Base-by-base conservation (phyloP, 1,139 yeast species). In the Ashbya aceris region DNA sequence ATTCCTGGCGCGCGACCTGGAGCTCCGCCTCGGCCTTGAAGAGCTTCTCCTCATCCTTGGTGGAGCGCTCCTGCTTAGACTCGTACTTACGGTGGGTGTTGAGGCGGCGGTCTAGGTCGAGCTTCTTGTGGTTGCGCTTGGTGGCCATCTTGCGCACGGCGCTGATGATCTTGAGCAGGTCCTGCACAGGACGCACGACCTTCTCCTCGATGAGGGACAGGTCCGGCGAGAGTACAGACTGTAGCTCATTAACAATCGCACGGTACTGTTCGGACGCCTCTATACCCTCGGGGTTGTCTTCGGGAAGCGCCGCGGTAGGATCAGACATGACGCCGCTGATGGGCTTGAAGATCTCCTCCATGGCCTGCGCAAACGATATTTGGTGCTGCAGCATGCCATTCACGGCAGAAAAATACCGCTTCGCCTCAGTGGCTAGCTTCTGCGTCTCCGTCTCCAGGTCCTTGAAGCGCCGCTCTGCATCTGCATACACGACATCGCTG, bases 241-340 rank as follows among this genome's bases (percentile, higher is more conserved):
- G 93, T 53, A 91, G 69, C 50, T 87, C 96, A 40, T 77, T 75
- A 36, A 91, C 96, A 47, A 87, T 83, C 40, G 77, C 94, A 45
- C 95, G 71, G 64, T 89, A 91, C 61, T 83, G 94, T 58, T 84
- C 95, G 55, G 95, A 79, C 1, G 98, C 98, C 55, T 83, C 77
- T 50, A 91, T 86, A 53, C 97, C 98, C 46, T 89, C 93, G 4
- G 96, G 97, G 58, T 89, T 87, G 52, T 94, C 96, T 61, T 91
- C 97, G 0, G 87, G 93, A 33, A 77, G 75, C 3, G 86, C 62
- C 6, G 94, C 76, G 56, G 79, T 82, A 7, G 97, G 96, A 59
- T 91, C 97, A 10, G 93, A 79, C 63, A 84, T 69, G 47, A 89
- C 77, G 30, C 98, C 98, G 45, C 91, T 79, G 49, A 91, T 91